phyloP scores from a whole-genome alignment of 1,284 basidiomycete species.

The Ustilago hordei region DNA sequence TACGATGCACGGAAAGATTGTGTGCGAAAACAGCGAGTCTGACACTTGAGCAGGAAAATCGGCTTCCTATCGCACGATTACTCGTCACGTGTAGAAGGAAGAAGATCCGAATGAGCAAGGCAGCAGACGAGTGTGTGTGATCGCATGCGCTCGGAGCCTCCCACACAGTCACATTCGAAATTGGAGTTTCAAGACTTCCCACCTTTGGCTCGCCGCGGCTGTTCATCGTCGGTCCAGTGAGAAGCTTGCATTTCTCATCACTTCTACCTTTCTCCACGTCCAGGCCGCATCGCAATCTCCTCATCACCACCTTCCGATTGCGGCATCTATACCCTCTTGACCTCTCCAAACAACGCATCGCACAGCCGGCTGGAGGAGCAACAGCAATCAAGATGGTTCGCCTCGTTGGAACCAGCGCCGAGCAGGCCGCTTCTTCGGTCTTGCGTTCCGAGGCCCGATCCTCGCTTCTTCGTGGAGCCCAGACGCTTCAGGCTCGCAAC shows the following conservation, averaged over 20 bases:
- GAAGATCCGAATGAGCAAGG: slow-evolving; percentile 4
- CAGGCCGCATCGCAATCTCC: slow-evolving; percentile 16
- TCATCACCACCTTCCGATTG: neutral
- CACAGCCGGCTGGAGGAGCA: neutral
- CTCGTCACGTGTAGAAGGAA: slow-evolving; percentile 25
- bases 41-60: slow-evolving; percentile 5
- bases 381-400: slow-evolving; percentile 40
- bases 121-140: slow-evolving; percentile 21
- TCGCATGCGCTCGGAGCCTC: slow-evolving; percentile 29
- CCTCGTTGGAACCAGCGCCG: slow-evolving; percentile 46
- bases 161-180: slow-evolving; percentile 7
- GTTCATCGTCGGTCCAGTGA: slow-evolving; percentile 12
- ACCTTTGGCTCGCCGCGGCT: neutral
- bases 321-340: slow-evolving; percentile 1
- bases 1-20: too few relatives aligned
- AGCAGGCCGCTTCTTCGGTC: slow-evolving; percentile 37
- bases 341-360: neutral
- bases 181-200: slow-evolving; percentile 4
- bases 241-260: slow-evolving; percentile 35
- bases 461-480: slow-evolving; percentile 44
- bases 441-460: slow-evolving; percentile 46
- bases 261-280: slow-evolving; percentile 11
- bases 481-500: slow-evolving; percentile 44
- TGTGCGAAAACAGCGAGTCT: slow-evolving; percentile 4
- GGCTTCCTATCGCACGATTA: slow-evolving; percentile 19